These are phyloP conservation scores for Fusarium secorum DNA, from an alignment of 2,329 filamentous ascomycete genomes.

Conservation along the genomic window DNA sequence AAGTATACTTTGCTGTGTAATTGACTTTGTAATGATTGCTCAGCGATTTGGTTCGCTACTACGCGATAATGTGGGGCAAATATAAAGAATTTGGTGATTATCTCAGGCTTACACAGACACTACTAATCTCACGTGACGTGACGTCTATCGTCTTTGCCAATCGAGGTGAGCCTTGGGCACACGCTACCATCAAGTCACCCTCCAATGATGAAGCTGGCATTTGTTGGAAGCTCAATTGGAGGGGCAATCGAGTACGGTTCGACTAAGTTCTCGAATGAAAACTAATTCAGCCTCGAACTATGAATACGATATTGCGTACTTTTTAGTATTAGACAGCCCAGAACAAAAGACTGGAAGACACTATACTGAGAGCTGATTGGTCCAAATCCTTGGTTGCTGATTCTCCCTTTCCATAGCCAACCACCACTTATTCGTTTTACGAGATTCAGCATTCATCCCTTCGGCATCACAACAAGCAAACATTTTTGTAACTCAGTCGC, in stretches of 20 bases:
- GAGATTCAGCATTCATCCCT: not conserved
- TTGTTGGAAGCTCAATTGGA: conserved; percentile 4
- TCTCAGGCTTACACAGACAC: conserved; percentile 27
- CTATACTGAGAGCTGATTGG: not conserved
- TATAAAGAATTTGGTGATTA: conserved; percentile 24
- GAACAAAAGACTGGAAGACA: not conserved
- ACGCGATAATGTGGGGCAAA: not conserved
- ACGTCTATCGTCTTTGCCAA: not conserved
- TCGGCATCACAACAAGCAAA: not conserved
- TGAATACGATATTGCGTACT: not conserved
- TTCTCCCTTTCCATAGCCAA: conserved; percentile 7
- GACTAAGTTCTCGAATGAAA: not conserved
- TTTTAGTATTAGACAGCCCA: not conserved
- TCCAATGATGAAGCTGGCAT: not conserved
- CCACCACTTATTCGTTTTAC: conserved; percentile 3
- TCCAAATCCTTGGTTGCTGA: conserved; percentile 8
- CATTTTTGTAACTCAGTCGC: not conserved
- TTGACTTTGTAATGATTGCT: conserved; percentile 37
- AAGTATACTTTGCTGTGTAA: conserved; percentile 9
- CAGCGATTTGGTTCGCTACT: conserved; percentile 34
- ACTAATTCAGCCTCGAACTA: not conserved
- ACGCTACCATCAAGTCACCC: not conserved
- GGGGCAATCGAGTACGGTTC: not conserved
- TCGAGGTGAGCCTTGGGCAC: not conserved
- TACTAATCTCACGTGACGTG: conserved; percentile 25